phyloP scores from a whole-genome alignment of 2,329 filamentous ascomycete species.

The Xylaria polymorpha region DNA sequence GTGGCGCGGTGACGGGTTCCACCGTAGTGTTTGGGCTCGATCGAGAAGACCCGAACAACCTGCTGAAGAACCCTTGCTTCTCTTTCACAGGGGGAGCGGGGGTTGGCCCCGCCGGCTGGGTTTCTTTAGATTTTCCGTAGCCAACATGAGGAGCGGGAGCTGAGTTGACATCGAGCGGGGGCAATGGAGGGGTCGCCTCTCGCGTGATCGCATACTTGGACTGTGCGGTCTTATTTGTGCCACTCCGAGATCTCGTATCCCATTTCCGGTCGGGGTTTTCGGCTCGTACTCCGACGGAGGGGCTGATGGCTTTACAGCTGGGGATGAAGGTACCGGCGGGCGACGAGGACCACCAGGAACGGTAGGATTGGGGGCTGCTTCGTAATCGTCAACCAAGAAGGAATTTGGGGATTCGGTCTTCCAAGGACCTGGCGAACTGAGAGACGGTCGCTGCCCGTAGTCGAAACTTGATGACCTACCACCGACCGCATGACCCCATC shows the following conservation, averaged over 20 bases:
- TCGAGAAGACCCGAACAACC: slow-evolving; percentile 85
- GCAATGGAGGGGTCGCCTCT: slow-evolving; percentile 49
- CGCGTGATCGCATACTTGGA: slow-evolving; percentile 46
- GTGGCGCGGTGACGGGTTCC: slow-evolving; percentile 45
- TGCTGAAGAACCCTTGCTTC: slow-evolving; percentile 88
- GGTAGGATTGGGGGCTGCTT: slow-evolving; percentile 87
- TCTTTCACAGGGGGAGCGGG: slow-evolving; percentile 67
- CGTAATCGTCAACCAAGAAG: slow-evolving; percentile 70
- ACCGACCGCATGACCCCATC: slow-evolving; percentile 64
- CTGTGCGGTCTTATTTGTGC: slow-evolving; percentile 47
- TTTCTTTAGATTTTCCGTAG: slow-evolving; percentile 69
- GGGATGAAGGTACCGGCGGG: slow-evolving; percentile 50
- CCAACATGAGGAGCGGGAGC: slow-evolving; percentile 69
- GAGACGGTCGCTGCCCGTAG: slow-evolving; percentile 62
- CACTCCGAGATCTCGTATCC: slow-evolving; percentile 64
- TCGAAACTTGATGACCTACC: slow-evolving; percentile 81
- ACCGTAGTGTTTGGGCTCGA: slow-evolving; percentile 45
- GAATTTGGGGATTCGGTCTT: slow-evolving; percentile 62
- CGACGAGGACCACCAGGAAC: slow-evolving; percentile 82
- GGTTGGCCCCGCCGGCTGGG: slow-evolving; percentile 57
- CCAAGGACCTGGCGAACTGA: slow-evolving; percentile 52
- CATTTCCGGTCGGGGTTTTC: slow-evolving; percentile 56
- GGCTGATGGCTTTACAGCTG: slow-evolving; percentile 52
- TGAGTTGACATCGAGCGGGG: slow-evolving; percentile 55
- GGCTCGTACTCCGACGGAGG: slow-evolving; percentile 56